Evolutionary conservation across 148 eudicot species (phyloP).

Genomic region (Dianthus caryophyllus): DNA sequence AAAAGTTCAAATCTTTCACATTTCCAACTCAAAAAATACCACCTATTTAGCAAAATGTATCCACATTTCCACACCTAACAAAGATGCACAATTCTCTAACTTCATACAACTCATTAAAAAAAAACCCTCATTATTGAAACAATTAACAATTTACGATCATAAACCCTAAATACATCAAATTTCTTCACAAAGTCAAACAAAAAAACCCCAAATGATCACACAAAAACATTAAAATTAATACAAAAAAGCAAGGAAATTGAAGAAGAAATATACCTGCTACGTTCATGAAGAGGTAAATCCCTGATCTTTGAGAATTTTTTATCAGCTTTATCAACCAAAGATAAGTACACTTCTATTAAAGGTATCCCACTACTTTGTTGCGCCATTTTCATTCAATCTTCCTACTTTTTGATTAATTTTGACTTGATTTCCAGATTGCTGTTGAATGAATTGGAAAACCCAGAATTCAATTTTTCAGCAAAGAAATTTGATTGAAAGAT

Average conservation of each 20-base stretch:
- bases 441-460: not conserved
- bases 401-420: not conserved
- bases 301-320: constrained; percentile 82
- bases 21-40: not conserved
- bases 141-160: not conserved
- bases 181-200: not conserved
- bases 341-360: constrained; percentile 65
- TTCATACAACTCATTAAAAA: not conserved
- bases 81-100: not conserved
- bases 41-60: not conserved
- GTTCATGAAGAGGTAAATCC: constrained; percentile 76
- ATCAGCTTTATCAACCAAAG: constrained; percentile 78
- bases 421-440: constrained; percentile 6
- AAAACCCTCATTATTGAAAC: no score
- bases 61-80: not conserved
- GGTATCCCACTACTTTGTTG: constrained; percentile 47
- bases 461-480: not conserved
- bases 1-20: not conserved
- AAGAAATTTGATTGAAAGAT: not conserved
- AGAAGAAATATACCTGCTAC: constrained; percentile 43
- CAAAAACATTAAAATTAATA: not conserved
- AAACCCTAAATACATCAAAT: not conserved
- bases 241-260: not conserved
- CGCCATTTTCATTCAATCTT: constrained; percentile 28
- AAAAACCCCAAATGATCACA: constrained; percentile 4